Base-by-base conservation (phyloP, 2,329 filamentous ascomycete genomes). In the Trichoderma koningiopsis region DNA sequence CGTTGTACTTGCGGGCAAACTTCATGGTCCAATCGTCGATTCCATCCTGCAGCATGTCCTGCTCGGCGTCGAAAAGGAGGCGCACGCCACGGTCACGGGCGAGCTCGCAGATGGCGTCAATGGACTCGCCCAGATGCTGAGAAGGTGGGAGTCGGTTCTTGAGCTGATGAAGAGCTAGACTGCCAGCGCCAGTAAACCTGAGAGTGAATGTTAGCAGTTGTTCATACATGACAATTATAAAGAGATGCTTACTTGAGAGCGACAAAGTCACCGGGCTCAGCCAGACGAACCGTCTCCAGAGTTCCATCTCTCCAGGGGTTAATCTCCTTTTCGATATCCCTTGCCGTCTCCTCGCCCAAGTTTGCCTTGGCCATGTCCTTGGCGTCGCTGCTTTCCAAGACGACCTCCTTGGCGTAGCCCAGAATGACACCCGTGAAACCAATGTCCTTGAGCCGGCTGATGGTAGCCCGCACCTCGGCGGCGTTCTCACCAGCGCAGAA, bases 391-490 rank as follows among this genome's bases (percentile, higher is more conserved):
- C 89, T 86, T 19, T 85, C 84, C 40, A 93, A 83, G 14, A 96
- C 90, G 0, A 96, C 91, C 79, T 97, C 94, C 72, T 87, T 88
- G 2, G 93, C 93, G 75, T 96, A 97, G 62, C 92, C 90, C 58
- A 97, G 84, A 68, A 97, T 93, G 6, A 97, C 92, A 14, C 94
- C 94, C 29, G 87, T 88, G 77, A 93, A 97, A 1, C 94, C 94
- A 56, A 95, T 88, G 37, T 83, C 79, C 78, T 93, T 92, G 11
- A 97, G 83, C 2, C 85, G 82, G 1, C 84, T 77, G 35, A 93
- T 87, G 0, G 91, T 94, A 35, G 78, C 80, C 53, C 84, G 82
- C 2, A 96, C 91, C 79, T 97, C 92, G 1, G 78, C 75, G 0
- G 86, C 83, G 60, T 87, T 91, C 80, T 94, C 91, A 33, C 94